Conservation (phyloP, 169 alveolate species). For the Eimeria sp. region DNA sequence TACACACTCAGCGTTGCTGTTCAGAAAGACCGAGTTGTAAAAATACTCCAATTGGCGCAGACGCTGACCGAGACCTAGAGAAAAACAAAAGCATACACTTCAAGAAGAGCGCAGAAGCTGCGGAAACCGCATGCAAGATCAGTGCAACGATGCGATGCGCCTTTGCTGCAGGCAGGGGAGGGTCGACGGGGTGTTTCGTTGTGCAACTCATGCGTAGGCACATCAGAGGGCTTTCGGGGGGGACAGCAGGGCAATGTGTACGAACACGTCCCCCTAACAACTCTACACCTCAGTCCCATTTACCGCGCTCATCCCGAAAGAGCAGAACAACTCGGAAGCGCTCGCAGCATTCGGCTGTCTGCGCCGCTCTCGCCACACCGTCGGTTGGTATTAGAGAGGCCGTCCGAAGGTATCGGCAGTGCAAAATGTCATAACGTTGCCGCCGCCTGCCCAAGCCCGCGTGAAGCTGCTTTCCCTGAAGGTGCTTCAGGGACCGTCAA, state of each 20-base stretch:
- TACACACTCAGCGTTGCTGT: background rate
- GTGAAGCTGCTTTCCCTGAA: background rate
- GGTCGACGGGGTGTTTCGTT: background rate
- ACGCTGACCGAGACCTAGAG: background rate
- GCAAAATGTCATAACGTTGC: background rate
- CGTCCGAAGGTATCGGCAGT: background rate
- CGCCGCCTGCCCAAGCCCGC: background rate
- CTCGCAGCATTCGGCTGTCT: conserved; percentile 22
- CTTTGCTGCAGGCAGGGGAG: background rate
- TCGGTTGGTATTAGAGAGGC: background rate
- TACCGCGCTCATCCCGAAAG: background rate
- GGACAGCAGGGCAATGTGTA: conserved; percentile 40
- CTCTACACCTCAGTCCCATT: conserved; percentile 46
- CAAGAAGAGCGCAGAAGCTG: background rate
- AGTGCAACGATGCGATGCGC: background rate
- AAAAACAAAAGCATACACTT: background rate
- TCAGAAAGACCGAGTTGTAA: background rate
- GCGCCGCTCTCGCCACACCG: conserved; percentile 6
- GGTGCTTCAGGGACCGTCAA: background rate
- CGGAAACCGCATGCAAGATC: background rate
- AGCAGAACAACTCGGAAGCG: background rate
- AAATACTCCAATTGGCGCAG: background rate
- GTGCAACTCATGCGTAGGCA: conserved; percentile 30
- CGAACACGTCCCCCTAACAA: conserved; percentile 41
- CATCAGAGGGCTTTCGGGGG: conserved; percentile 13